Evolutionary conservation across 2,329 filamentous ascomycete genomes (phyloP).

Genomic region (Pseudovirgaria hyperparasitica): DNA sequence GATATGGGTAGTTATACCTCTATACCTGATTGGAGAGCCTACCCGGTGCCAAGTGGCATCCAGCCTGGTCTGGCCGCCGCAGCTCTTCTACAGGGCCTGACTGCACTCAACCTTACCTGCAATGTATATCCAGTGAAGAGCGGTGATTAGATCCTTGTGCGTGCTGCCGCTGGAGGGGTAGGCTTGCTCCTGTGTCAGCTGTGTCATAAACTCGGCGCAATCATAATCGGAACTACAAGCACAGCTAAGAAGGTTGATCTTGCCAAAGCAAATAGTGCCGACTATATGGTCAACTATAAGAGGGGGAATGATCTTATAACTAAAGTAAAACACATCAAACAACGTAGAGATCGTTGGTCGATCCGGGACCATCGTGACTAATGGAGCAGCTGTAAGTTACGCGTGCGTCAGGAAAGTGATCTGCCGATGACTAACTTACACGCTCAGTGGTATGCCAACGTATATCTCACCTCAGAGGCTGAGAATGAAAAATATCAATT

Average conservation of each 20-base stretch:
- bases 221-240: conserved; percentile 62
- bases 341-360: no score
- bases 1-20: conserved; percentile 43
- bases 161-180: conserved; percentile 70
- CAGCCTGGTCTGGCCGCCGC: conserved; percentile 48
- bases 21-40: conserved; percentile 38
- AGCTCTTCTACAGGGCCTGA: conserved; percentile 60
- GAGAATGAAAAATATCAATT: no score
- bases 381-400: no score
- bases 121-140: conserved; percentile 55
- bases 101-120: conserved; percentile 58
- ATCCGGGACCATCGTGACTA: no score
- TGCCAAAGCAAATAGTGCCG: conserved; percentile 55
- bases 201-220: conserved; percentile 53
- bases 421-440: no score
- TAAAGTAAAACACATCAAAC: no score
- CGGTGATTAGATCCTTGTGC: conserved; percentile 64
- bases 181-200: conserved; percentile 61
- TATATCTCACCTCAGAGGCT: no score
- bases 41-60: conserved; percentile 49
- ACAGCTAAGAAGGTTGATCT: conserved; percentile 54
- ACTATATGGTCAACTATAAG: conserved; percentile 54
- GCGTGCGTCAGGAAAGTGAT: no score
- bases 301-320: no score
- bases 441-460: no score